Evolutionary conservation across 1,284 basidiomycete species (phyloP).

Genomic region (Phellopilus nigrolimitatus): DNA sequence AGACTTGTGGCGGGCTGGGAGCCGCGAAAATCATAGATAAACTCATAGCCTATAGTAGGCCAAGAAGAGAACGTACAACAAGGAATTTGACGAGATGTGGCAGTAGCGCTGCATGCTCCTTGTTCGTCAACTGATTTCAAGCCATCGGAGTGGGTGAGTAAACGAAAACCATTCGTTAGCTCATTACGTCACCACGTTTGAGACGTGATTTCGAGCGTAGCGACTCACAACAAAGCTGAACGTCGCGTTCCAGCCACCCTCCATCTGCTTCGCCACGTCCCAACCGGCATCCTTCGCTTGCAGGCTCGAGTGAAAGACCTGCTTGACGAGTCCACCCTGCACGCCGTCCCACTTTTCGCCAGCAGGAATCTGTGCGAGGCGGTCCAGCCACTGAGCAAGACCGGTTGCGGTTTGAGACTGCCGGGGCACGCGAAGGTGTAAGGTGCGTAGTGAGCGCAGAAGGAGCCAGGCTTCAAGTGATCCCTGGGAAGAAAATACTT

Average conservation of each 20-base stretch:
- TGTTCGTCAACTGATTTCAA: constrained; percentile 26
- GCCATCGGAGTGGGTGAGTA: too few species aligned
- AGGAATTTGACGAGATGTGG: constrained; percentile 68
- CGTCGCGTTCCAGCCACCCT: constrained; percentile 77
- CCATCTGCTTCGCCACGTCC: constrained; percentile 72
- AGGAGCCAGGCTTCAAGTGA: constrained; percentile 86
- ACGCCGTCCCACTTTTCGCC: constrained; percentile 50
- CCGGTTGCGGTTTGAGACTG: constrained; percentile 73
- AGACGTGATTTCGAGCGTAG: not conserved
- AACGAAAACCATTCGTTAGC: not conserved
- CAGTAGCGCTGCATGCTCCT: constrained; percentile 50
- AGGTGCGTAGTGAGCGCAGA: constrained; percentile 80
- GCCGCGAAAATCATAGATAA: not conserved
- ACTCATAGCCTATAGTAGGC: constrained; percentile 1
- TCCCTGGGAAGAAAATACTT: constrained; percentile 32
- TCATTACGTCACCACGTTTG: too few species aligned
- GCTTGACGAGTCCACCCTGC: constrained; percentile 59
- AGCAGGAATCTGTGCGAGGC: constrained; percentile 39
- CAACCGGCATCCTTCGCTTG: constrained; percentile 62
- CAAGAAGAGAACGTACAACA: constrained; percentile 46
- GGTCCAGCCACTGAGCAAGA: constrained; percentile 74
- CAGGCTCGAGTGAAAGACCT: constrained; percentile 78
- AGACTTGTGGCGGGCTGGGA: constrained; percentile 80
- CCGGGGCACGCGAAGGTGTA: constrained; percentile 74
- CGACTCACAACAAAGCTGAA: constrained; percentile 62